A percentile compares a stretch with the other conserved stretches of the same genome.
These are phyloP conservation scores for Trametes cubensis DNA, from an alignment of 768 basidiomycete genomes.

Conservation along the genomic window DNA sequence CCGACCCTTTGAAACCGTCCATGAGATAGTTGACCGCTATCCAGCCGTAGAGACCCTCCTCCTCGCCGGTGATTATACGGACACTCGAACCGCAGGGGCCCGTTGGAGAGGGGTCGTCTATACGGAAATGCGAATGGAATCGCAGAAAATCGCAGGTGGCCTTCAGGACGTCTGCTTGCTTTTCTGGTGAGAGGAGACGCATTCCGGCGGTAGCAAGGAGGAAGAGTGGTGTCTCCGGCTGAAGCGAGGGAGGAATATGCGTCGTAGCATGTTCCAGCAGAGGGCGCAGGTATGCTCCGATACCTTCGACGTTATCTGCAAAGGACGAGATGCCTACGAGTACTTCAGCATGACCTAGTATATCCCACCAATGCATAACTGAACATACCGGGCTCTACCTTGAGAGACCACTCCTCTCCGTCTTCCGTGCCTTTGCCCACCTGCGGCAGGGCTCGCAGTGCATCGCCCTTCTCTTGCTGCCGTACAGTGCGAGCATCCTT, in stretches of 20 bases:
- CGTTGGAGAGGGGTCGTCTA: conserved; percentile 62
- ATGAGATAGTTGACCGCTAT: conserved; percentile 99
- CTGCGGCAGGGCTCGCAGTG: conserved; percentile 65
- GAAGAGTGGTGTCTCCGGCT: conserved; percentile 86
- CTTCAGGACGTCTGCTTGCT: conserved; percentile 73
- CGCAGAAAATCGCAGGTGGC: conserved; percentile 78
- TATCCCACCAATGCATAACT: background rate
- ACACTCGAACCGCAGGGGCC: conserved; percentile 94
- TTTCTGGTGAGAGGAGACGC: conserved; percentile 74
- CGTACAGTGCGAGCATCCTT: conserved; percentile 70
- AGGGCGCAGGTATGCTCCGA: conserved; percentile 79
- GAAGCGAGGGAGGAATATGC: conserved; percentile 85
- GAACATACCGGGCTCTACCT: conserved; percentile 89
- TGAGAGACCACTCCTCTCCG: conserved; percentile 85
- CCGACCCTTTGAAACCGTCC: conserved; percentile 80
- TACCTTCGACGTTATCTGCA: conserved; percentile 63
- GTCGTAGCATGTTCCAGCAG: conserved; percentile 80
- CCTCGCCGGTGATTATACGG: conserved; percentile 94
- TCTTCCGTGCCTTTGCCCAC: conserved; percentile 89
- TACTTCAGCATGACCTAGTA: background rate
- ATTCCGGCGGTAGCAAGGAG: conserved; percentile 97
- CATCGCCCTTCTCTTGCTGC: conserved; percentile 51
- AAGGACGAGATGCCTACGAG: conserved; percentile 83
- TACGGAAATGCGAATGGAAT: conserved; percentile 74
- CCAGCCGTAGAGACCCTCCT: conserved; percentile 98